Evolutionary conservation across 2,329 filamentous ascomycete species (phyloP).

Genomic region (Arthrobotrys musiformis): DNA sequence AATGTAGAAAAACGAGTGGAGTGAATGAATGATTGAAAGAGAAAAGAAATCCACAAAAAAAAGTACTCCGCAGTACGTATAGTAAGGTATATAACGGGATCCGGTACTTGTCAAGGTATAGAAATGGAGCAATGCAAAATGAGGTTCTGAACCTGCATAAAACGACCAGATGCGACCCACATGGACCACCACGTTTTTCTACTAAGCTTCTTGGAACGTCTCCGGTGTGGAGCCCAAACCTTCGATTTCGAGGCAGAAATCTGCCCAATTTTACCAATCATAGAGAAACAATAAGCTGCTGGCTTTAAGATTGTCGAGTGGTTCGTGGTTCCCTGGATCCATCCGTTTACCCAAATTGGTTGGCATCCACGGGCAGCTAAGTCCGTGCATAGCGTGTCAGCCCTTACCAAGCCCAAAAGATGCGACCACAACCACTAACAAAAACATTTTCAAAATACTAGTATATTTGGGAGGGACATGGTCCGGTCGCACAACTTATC

Average conservation of each 20-base stretch:
- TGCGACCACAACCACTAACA: constrained; percentile 33
- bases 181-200: constrained; percentile 54
- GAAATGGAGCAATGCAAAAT: too few species aligned
- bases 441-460: constrained; percentile 8
- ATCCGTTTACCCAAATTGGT: constrained; percentile 42
- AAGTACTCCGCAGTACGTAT: constrained; percentile 48
- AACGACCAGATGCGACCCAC: constrained; percentile 47
- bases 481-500: constrained; percentile 23
- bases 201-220: constrained; percentile 47
- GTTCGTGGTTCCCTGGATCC: constrained; percentile 50
- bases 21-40: constrained; percentile 33
- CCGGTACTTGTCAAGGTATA: constrained; percentile 36
- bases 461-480: constrained; percentile 37
- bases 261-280: constrained; percentile 46
- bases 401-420: constrained; percentile 51
- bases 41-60: constrained; percentile 40
- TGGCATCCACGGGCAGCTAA: constrained; percentile 33
- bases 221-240: constrained; percentile 28
- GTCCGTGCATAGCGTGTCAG: constrained; percentile 56
- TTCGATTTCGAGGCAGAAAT: constrained; percentile 39
- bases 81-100: constrained; percentile 53
- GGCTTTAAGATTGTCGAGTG: constrained; percentile 44
- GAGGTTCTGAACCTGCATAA: constrained; percentile 51
- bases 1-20: constrained; percentile 42
- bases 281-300: constrained; percentile 29